Conservation (phyloP, 2,329 filamentous ascomycete species). For the Scolecobasidium constrictum region DNA sequence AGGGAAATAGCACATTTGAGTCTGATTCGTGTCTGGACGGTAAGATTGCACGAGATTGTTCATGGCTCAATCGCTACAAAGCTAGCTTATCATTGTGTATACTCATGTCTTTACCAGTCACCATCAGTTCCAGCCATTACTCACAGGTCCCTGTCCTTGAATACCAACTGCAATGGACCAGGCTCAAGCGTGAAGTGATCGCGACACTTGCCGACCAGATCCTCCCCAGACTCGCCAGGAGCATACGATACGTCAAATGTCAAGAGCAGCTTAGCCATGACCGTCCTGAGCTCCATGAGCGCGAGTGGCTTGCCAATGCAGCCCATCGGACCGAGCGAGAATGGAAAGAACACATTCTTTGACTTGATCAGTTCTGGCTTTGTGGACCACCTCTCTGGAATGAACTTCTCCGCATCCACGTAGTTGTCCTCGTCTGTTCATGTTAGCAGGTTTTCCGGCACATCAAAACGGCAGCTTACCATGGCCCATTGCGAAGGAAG, state of each 20-base stretch:
- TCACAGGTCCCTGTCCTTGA: constrained; percentile 3
- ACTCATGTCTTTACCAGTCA: no score
- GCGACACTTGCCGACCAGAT: constrained; percentile 13
- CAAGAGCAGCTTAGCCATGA: constrained; percentile 1
- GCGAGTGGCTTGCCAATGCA: constrained; percentile 2
- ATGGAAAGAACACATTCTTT: constrained; percentile 4
- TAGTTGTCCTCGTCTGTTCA: constrained; percentile 7
- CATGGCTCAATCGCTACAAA: no score
- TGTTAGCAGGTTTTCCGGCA: neutral
- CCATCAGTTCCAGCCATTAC: no score
- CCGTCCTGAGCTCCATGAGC: constrained; percentile 2
- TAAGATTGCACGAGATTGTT: no score
- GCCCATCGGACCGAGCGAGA: neutral
- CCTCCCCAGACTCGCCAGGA: constrained; percentile 11
- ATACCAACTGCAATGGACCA: neutral
- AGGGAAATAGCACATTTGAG: no score
- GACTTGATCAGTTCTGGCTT: constrained; percentile 3
- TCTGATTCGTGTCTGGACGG: no score
- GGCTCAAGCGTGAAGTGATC: constrained; percentile 2
- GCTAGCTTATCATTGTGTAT: no score
- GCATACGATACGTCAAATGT: neutral
- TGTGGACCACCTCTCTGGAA: constrained; percentile 7
- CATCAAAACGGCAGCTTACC: neutral
- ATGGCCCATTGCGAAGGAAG: constrained; percentile 13
- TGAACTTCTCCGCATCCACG: constrained; percentile 2